Evolutionary conservation across 2,329 filamentous ascomycete species (phyloP), one percentile per base, ranked within the genome.

Genomic region (Daldinia sp.): DNA sequence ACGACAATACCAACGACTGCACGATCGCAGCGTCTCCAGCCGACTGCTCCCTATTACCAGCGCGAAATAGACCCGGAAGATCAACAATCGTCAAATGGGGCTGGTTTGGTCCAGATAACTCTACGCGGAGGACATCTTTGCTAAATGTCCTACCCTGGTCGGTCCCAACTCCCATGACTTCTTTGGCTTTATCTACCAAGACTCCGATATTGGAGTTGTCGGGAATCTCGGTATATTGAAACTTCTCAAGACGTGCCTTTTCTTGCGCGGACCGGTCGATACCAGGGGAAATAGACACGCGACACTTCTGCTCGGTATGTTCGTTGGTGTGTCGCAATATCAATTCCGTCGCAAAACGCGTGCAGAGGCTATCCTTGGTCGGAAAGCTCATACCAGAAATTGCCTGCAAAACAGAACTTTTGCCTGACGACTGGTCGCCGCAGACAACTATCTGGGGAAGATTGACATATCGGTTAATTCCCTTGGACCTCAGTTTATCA

Each of bases 381-480:
- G 86, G 86, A 66, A 90, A 90, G 0, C 80, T 77, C 4, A 90
- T 79, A 8, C 84, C 81, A 0, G 86, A 86, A 45, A 90, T 84
- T 0, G 85, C 86, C 67, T 89, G 85, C 0, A 90, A 80, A 0
- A 88, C 84, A 0, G 85, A 88, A 61, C 84, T 87, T 70, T 90
- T 90, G 3, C 87, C 87, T 0, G 82, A 81, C 0, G 83, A 86
- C 67, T 88, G 85, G 58, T 87, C 82, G 6, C 87, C 86, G 59
- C 82, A 84, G 19, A 88, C 84, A 10, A 88, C 80, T 53, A 82
- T 79, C 59, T 81, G 74, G 0, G 80, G 80, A 0, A 81, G 73
- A 21, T 76, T 72, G 10, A 82, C 74, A 65, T 74, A 73, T 3
- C 70, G 64, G 57, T 72, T 75, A 47, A 79, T 68, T 3, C 75